These are phyloP conservation scores for Mariannaea sp. DNA, from an alignment of 2,329 filamentous ascomycete species.

Conservation along the genomic window DNA sequence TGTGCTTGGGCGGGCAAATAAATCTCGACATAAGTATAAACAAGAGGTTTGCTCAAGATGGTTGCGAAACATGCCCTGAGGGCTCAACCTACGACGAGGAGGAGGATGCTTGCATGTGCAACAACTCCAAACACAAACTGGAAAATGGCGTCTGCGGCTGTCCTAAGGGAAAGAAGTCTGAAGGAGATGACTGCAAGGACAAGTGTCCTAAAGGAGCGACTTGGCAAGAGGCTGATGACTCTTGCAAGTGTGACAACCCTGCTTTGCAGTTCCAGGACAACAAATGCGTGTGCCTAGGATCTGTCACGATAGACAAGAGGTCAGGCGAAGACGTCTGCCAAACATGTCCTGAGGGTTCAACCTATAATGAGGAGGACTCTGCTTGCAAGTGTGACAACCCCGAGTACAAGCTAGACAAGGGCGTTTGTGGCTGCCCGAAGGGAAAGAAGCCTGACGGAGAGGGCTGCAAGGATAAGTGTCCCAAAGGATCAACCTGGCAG, in stretches of 20 bases:
- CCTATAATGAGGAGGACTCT: background rate
- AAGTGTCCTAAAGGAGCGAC: background rate
- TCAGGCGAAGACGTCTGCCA: no score
- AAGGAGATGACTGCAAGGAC: no score
- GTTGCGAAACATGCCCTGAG: background rate
- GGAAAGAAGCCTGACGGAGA: background rate
- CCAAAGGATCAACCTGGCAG: background rate
- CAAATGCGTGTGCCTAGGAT: no score
- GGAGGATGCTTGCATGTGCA: background rate
- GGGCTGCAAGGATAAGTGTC: background rate
- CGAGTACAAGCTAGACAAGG: background rate
- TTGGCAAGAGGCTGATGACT: background rate
- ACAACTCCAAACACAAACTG: background rate
- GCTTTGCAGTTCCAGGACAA: no score
- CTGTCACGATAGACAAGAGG: no score
- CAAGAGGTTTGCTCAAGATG: background rate
- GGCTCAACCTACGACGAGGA: background rate
- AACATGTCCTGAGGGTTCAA: background rate
- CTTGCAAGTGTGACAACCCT: no score
- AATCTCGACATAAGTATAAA: no score
- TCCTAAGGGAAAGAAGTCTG: background rate
- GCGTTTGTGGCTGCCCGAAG: background rate
- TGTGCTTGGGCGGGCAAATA: no score
- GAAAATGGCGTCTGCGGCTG: background rate
- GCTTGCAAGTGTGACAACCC: background rate